Base-by-base conservation (phyloP, 331 rosid species). In the Pyrus hybrid region DNA sequence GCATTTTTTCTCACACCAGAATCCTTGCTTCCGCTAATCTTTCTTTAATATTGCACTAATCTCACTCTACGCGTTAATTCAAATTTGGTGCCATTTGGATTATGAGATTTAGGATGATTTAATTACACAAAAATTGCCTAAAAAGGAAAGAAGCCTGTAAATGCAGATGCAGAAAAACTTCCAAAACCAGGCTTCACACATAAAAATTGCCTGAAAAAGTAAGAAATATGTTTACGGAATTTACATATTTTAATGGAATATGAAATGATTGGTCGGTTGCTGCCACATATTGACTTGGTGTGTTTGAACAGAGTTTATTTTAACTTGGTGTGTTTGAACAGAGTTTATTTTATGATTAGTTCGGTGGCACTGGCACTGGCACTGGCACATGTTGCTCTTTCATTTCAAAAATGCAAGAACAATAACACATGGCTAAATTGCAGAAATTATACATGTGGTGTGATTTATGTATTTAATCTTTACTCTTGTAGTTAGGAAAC, bases 231-330 rank as follows among this genome's bases (percentile, higher is more conserved):
- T 6, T 51, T 51, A 18, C 20, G 10, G 57, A 17, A 18, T 17
- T 51, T 16, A 16, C 1, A 51, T 63, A 14, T 26, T 41, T 49
- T 58, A 51, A 7, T 61, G 72, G 79, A 66, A 66, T 67, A 62
- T 54, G 73, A 56, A 76, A 76, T 67, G 74, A 76, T 67, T 66
- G 67, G 60, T 54, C 8, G 49, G 45, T 4, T 41, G 65, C 75
- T 18, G 53, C 17, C 45, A 26, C 58, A 11, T 20, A 12, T 57
- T 76, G 74, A 67, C 74, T 54, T 56, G 3, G 45, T 28, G 23
- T 51, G 53, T 33, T 68, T 30, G 72, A n/a, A 37, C 26, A 23
- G 68, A 25, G 69, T 64, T n/a, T n/a, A n/a, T n/a, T n/a, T n/a
- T n/a, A n/a, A n/a, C n/a, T n/a, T n/a, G n/a, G 45, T 28, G 23